Conservation (phyloP, 768 basidiomycete species). For the Macrocybe gigantea region DNA sequence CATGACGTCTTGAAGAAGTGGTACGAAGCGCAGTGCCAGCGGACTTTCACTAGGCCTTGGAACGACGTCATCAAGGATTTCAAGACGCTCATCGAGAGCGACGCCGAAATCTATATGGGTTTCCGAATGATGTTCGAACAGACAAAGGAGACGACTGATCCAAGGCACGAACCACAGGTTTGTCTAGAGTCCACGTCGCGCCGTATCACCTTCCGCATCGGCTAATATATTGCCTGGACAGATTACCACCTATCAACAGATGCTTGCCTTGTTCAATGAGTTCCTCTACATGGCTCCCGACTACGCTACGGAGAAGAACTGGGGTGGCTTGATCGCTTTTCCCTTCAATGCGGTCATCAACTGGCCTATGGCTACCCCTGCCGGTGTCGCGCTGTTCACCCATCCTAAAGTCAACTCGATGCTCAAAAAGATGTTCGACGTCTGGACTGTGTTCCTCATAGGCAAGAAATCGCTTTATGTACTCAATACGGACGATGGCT, state of each 20-base stretch:
- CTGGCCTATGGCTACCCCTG: constrained; percentile 12
- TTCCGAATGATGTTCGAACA: constrained; percentile 22
- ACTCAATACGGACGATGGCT: constrained; percentile 7
- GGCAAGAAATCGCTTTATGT: constrained; percentile 6
- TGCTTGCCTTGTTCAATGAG: constrained; percentile 8
- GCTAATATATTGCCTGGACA: not conserved
- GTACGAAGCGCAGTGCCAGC: no score
- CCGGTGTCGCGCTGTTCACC: constrained; percentile 10
- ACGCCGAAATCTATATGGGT: constrained; percentile 17
- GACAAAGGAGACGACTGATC: not conserved
- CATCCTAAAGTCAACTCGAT: constrained; percentile 3
- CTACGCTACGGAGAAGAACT: not conserved
- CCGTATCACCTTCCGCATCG: no score
- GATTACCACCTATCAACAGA: constrained; percentile 1
- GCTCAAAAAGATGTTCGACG: constrained; percentile 9
- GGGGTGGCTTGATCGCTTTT: constrained; percentile 3
- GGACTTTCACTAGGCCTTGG: no score
- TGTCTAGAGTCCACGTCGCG: not conserved
- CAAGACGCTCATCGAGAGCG: constrained; percentile 15
- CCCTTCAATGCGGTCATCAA: constrained; percentile 12
- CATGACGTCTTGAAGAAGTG: no score
- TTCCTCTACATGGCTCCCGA: constrained; percentile 8
- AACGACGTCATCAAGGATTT: constrained; percentile 12
- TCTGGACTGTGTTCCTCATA: constrained; percentile 6
- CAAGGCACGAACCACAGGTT: not conserved